Evolutionary conservation across 2,329 filamentous ascomycete genomes (phyloP), one percentile per base, ranked within the genome.

Genomic region (Apiospora saccharicola): DNA sequence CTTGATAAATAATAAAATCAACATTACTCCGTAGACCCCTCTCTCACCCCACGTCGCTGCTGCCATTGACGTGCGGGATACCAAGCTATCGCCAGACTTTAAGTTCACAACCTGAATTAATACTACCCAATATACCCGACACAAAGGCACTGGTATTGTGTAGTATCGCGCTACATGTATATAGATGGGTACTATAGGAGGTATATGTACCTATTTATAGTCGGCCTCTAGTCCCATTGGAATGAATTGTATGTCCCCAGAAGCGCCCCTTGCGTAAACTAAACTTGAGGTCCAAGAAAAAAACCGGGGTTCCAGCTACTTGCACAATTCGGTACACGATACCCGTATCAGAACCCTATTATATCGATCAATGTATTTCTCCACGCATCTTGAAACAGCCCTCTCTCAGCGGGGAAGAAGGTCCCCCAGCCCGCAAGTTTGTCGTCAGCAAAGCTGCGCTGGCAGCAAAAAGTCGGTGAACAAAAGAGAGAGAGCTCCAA

Each of bases 341-440:
- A 61, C 26, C 37, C 37, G 37, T 41, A 41, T 41, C 37, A 41
- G 37, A 41, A 41, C 53, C 26, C 4, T 34, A 61, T 61, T 37
- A 30, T 37, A 61, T 61, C 16, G 30, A 57, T 57, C 51, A 26
- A 37, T 10, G 53, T 34, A 16, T 22, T 19, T 34, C 53, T 34
- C 53, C 53, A 61, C 53, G 53, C 53, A 37, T 34, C 53, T 61
- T 34, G 53, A 61, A 61, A 61, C 53, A 61, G 53, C 53, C 10
- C 49, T 19, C 13, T 10, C 24, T 24, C 47, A 41, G 37, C 37
- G 37, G 37, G n/a, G 46, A 47, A 19, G 46, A 49, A 12, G 26
- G 10, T 5, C 51, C 51, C 47, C 24, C 53, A 61, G 53, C 53
- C 53, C 53, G 53, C 53, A 61, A 61, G 53, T 61, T 37, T 61